These are phyloP conservation scores for Epithele typhae DNA, from an alignment of 768 basidiomycete genomes.

Conservation along the genomic window DNA sequence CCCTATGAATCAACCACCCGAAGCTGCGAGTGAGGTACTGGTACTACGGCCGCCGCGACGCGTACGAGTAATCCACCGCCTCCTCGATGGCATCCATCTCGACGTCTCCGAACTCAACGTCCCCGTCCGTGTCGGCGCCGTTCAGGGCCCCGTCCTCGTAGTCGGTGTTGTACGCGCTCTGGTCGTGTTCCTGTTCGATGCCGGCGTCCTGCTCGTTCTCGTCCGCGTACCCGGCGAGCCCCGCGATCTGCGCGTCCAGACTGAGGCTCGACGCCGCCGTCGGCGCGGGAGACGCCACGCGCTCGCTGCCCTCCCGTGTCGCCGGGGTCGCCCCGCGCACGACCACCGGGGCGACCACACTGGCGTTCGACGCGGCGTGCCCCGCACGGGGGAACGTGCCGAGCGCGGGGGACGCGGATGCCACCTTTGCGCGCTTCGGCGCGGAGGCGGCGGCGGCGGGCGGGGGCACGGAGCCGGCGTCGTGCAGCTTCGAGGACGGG, in stretches of 20 bases:
- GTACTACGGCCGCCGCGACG: not conserved
- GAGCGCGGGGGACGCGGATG: too few relatives aligned
- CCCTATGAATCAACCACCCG: too few relatives aligned
- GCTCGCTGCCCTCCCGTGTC: conserved; percentile 22
- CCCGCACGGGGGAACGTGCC: too few relatives aligned
- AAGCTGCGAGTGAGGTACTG: too few relatives aligned
- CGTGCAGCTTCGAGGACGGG: conserved; percentile 30
- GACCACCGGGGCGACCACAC: too few relatives aligned
- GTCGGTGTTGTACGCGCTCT: conserved; percentile 57
- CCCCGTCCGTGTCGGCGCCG: conserved; percentile 13
- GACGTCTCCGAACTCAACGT: conserved; percentile 4
- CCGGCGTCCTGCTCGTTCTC: conserved; percentile 58
- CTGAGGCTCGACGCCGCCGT: conserved; percentile 46
- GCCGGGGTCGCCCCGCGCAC: not conserved
- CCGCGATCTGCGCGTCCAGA: conserved; percentile 36
- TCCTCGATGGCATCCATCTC: conserved; percentile 13
- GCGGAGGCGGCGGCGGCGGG: not conserved
- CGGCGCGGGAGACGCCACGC: conserved; percentile 45
- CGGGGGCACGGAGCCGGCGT: conserved; percentile 18
- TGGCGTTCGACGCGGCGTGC: too few relatives aligned
- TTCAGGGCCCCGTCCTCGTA: conserved; percentile 25
- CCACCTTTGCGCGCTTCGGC: not conserved
- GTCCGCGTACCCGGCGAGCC: conserved; percentile 17
- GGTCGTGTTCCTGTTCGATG: conserved; percentile 28
- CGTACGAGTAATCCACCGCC: conserved; percentile 5